These are phyloP conservation scores for Clitopilus passeckerianus DNA, from an alignment of 768 basidiomycete species.

Conservation along the genomic window DNA sequence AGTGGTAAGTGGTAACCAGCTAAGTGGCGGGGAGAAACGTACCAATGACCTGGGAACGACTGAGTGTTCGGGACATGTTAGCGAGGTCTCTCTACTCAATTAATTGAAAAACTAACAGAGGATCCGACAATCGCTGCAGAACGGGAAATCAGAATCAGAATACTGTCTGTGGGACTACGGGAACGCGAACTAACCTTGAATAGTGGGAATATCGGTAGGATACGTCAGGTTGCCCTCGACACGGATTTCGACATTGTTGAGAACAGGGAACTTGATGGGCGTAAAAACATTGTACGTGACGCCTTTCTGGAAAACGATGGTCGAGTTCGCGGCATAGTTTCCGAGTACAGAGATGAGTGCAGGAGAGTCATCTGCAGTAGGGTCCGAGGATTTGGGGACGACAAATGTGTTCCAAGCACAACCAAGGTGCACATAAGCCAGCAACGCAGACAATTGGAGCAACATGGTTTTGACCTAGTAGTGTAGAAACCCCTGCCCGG, in stretches of 20 bases:
- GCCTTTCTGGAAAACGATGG: conserved; percentile 53
- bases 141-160: conserved; percentile 31
- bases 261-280: conserved; percentile 47
- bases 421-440: conserved; percentile 17
- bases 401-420: conserved; percentile 43
- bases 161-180: not conserved
- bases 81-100: not conserved
- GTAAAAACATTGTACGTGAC: conserved; percentile 59
- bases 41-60: conserved; percentile 45
- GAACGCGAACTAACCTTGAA: conserved; percentile 34
- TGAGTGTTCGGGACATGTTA: conserved; percentile 8
- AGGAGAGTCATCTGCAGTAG: conserved; percentile 48
- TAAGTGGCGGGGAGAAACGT: not conserved
- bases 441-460: conserved; percentile 6
- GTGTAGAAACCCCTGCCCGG: not conserved
- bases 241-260: conserved; percentile 52
- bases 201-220: conserved; percentile 42
- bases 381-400: conserved; percentile 36
- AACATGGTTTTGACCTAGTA: not conserved
- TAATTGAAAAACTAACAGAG: conserved; percentile 25
- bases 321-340: conserved; percentile 34
- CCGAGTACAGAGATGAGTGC: conserved; percentile 38
- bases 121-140: conserved; percentile 41
- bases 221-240: conserved; percentile 58
- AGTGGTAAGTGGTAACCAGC: not conserved